These are phyloP conservation scores for Leptosphaerulina australis DNA, from an alignment of 2,329 filamentous ascomycete species.

Conservation along the genomic window DNA sequence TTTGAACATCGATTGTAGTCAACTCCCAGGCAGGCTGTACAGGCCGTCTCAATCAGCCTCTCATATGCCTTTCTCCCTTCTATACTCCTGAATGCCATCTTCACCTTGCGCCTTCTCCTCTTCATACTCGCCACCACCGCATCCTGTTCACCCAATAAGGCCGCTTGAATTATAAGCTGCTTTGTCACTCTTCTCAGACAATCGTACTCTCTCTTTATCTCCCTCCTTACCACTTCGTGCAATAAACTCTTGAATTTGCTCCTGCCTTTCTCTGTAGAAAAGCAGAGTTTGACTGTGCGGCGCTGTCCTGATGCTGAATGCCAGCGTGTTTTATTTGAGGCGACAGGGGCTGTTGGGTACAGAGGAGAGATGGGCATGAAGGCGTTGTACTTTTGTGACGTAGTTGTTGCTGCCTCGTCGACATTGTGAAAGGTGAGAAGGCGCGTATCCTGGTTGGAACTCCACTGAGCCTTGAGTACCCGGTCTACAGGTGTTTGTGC, in stretches of 20 bases:
- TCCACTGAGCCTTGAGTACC: neutral
- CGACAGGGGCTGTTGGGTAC: neutral
- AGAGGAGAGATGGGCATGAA: neutral
- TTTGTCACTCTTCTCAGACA: neutral
- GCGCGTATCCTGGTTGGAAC: neutral
- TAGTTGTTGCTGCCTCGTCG: neutral
- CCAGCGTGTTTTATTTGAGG: neutral
- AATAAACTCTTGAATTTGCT: constrained; percentile 4
- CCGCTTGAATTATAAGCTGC: neutral
- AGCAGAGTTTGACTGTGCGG: neutral
- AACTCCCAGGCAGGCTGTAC: constrained; percentile 12
- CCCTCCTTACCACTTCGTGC: neutral
- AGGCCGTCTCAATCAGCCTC: neutral
- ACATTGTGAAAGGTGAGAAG: neutral
- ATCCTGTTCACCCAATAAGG: neutral
- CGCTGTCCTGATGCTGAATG: neutral
- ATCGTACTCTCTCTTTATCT: constrained; percentile 1
- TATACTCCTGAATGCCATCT: constrained; percentile 9
- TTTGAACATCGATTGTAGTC: neutral
- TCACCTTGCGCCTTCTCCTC: constrained; percentile 5
- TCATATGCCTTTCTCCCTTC: constrained; percentile 3
- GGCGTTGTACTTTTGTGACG: neutral
- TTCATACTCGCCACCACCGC: neutral
- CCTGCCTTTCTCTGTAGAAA: constrained; percentile 6
- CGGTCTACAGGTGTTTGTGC: neutral